These are phyloP conservation scores for Gonapodya sp. DNA, from an alignment of 192 early-diverging fungal genomes.

Conservation along the genomic window DNA sequence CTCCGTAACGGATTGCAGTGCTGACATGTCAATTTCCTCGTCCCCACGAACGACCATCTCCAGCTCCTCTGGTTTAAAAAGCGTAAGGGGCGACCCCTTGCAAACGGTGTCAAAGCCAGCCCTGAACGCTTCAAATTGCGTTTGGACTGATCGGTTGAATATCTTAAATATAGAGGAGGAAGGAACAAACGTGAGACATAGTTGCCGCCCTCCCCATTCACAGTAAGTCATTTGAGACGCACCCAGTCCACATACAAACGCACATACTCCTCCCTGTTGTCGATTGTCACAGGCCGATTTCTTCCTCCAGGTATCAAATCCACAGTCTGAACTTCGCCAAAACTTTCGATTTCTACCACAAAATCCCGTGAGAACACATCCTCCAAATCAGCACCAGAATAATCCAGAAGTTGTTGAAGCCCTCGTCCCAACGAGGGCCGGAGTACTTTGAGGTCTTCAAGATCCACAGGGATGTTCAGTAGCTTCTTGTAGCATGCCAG, in stretches of 20 bases:
- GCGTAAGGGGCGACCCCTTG: conserved; percentile 35
- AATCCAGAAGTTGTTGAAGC: conserved; percentile 59
- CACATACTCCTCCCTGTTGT: conserved; percentile 77
- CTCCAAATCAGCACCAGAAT: conserved; percentile 63
- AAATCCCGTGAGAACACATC: conserved; percentile 72
- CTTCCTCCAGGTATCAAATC: conserved; percentile 62
- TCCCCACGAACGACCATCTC: conserved; percentile 82
- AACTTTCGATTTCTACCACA: conserved; percentile 57
- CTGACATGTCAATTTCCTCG: conserved; percentile 65
- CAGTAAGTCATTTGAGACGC: neutral
- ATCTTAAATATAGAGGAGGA: conserved; percentile 24
- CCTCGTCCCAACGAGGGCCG: conserved; percentile 71
- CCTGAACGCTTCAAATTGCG: conserved; percentile 69
- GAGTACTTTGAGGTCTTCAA: conserved; percentile 67
- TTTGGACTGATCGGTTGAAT: conserved; percentile 56
- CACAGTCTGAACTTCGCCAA: conserved; percentile 45
- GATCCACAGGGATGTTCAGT: conserved; percentile 46
- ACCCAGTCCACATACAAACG: conserved; percentile 64
- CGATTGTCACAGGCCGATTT: conserved; percentile 48
- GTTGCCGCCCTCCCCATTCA: neutral
- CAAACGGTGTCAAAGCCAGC: conserved; percentile 77
- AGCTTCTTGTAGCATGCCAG: conserved; percentile 78
- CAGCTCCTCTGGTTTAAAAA: conserved; percentile 67
- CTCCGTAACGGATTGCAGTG: conserved; percentile 39
- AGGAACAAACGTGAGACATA: neutral